A percentile compares a stretch with the other conserved stretches of the same genome.
Evolutionary conservation across 768 basidiomycete species (phyloP).

Genomic region (Suillus bovinus): DNA sequence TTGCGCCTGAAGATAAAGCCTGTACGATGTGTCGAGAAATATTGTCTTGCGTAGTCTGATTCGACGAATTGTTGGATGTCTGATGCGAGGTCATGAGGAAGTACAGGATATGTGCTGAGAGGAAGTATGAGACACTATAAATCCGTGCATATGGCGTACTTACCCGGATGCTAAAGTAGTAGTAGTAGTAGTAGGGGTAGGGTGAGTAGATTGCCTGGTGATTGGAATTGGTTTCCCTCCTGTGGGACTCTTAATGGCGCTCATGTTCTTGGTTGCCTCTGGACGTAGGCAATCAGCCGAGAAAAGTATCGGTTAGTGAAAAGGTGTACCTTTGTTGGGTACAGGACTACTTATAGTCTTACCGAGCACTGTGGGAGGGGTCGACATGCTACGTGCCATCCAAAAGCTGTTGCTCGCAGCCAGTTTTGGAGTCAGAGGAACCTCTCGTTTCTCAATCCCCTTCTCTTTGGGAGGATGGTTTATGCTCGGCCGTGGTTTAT

Average conservation of each 20-base stretch:
- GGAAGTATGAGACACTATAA: slow-evolving; percentile 16
- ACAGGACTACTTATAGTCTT: slow-evolving; percentile 71
- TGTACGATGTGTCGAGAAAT: slow-evolving; percentile 88
- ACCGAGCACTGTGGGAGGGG: slow-evolving; percentile 51
- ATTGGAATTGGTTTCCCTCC: slow-evolving; percentile 65
- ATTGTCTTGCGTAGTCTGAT: slow-evolving; percentile 81
- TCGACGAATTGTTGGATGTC: slow-evolving; percentile 89
- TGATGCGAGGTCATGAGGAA: slow-evolving; percentile 77
- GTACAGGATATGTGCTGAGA: slow-evolving; percentile 67
- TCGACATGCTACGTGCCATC: slow-evolving; percentile 36
- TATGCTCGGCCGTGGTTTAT: slow-evolving; percentile 33
- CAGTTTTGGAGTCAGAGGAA: slow-evolving; percentile 46
- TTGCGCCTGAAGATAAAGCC: slow-evolving; percentile 84
- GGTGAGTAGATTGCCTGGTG: slow-evolving; percentile 35
- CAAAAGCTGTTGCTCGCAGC: slow-evolving; percentile 35
- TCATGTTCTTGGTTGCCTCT: slow-evolving; percentile 74
- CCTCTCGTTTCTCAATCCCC: slow-evolving; percentile 32
- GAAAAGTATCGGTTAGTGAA: not conserved
- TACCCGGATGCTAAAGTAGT: slow-evolving; percentile 67
- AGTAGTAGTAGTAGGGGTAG: slow-evolving; percentile 41
- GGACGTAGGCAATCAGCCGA: slow-evolving; percentile 5
- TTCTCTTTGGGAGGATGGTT: slow-evolving; percentile 23
- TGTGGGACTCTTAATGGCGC: slow-evolving; percentile 68
- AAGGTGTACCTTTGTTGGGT: slow-evolving; percentile 60
- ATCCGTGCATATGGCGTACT: slow-evolving; percentile 22